phyloP scores from a whole-genome alignment of 2,329 filamentous ascomycete species.

The Didymella pomorum region DNA sequence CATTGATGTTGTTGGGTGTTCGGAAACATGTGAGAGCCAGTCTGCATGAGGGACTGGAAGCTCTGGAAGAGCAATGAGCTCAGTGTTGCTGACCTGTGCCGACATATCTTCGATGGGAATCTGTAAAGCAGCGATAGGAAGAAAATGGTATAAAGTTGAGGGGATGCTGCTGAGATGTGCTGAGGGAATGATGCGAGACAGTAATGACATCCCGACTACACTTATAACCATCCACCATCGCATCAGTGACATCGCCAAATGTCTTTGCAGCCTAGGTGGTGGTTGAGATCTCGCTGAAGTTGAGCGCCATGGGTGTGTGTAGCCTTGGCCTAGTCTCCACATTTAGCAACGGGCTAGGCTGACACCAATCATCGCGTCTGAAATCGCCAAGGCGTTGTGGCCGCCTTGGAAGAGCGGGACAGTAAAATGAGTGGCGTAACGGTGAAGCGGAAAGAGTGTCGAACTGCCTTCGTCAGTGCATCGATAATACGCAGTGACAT shows the following conservation, averaged over 20 bases:
- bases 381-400: background rate
- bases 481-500: background rate
- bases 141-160: background rate
- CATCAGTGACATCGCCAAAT: background rate
- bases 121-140: background rate
- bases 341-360: constrained; percentile 7
- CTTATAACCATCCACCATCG: constrained; percentile 7
- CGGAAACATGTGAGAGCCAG: constrained; percentile 63
- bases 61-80: constrained; percentile 42
- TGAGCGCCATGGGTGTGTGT: background rate
- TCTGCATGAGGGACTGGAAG: constrained; percentile 52
- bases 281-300: background rate
- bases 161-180: background rate
- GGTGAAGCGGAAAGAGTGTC: background rate
- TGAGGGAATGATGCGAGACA: background rate
- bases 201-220: background rate
- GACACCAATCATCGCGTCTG: constrained; percentile 9
- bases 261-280: constrained; percentile 5
- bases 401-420: constrained; percentile 8
- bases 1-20: constrained; percentile 63
- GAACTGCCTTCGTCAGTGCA: background rate
- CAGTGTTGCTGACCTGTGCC: background rate
- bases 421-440: background rate
- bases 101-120: constrained; percentile 23
- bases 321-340: constrained; percentile 14